Evolutionary conservation across 2,329 filamentous ascomycete species (phyloP), one percentile per base, ranked within the genome.

Genomic region (Aspergillus fumigatus): DNA sequence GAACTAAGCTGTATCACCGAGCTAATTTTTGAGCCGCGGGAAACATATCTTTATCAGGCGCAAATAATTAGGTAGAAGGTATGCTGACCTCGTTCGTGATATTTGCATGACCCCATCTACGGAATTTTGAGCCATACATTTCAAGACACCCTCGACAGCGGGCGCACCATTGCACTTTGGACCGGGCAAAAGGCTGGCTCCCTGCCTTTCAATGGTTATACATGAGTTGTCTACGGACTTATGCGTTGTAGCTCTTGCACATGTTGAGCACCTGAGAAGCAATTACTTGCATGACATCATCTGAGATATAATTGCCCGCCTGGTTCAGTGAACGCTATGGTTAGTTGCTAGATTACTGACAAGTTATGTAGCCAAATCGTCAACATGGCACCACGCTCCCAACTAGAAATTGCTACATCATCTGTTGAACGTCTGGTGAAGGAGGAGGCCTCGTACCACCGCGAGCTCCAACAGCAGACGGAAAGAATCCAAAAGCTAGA

Each of bases 361-460:
- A 27, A 51, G 14, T 21, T 14, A 35, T 25, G 7, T 11, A 50
- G 3, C 26, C 51, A 64, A 54, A 56, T 54, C 51, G 47, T 52
- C 58, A 68, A 14, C 51, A 96, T 96, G 92, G 82, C 90, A 3
- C 82, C 90, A 83, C 87, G 65, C 85, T 97, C 72, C 76, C 84
- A 67, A 91, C 96, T 74, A 86, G 90, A 59, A 90, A 94, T 97
- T 70, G 86, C 88, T 48, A 94, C 90, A 25, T 84, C 87, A 59
- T 86, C 90, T 21, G 85, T 97, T 64, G 81, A 84, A 66, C 90
- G 94, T 57, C 84, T 97, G 50, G 84, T 96, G 63, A 97, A 96
- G 75, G 94, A 99, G 75, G 90, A 97, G 74, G 80, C 83, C 41
- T 93, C 88, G 67, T 97, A 99, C 78, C 88, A 92, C 80, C 88